Percentiles rank a stretch among this genome's conserved stretches.
These are phyloP conservation scores for Trichoderma sp. DNA, from an alignment of 2,329 filamentous ascomycete genomes.

Conservation along the genomic window DNA sequence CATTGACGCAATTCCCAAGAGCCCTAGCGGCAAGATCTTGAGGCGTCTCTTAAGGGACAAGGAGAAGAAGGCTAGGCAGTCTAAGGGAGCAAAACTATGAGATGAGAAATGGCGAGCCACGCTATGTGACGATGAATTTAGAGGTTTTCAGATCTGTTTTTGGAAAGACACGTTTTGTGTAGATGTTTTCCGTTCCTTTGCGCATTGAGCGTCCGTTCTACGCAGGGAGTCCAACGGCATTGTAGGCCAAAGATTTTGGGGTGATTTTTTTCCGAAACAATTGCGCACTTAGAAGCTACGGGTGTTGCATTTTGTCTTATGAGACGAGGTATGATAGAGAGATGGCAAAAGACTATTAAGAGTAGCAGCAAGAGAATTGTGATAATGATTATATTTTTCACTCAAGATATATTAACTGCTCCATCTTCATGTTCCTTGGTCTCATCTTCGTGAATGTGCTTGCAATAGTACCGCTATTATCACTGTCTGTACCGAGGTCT, in stretches of 20 bases:
- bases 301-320: not conserved
- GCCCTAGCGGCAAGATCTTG: constrained; percentile 71
- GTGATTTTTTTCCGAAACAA: not conserved
- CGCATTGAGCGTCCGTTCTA: not conserved
- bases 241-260: not conserved
- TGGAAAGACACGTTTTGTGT: not conserved
- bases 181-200: not conserved
- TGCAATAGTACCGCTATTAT: too few species aligned
- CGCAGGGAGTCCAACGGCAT: not conserved
- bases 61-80: constrained; percentile 66
- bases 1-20: constrained; percentile 68
- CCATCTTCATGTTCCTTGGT: too few species aligned
- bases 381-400: not conserved
- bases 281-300: too few species aligned
- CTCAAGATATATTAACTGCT: not conserved
- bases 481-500: too few species aligned
- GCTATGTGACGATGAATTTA: not conserved
- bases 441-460: too few species aligned
- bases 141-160: not conserved
- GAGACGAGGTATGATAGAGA: not conserved
- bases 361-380: not conserved
- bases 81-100: constrained; percentile 64
- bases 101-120: not conserved
- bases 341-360: not conserved
- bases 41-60: constrained; percentile 67